Evolutionary conservation across 106 monocot genomes (phyloP).

Genomic region (Alisma plantagoaquatica): DNA sequence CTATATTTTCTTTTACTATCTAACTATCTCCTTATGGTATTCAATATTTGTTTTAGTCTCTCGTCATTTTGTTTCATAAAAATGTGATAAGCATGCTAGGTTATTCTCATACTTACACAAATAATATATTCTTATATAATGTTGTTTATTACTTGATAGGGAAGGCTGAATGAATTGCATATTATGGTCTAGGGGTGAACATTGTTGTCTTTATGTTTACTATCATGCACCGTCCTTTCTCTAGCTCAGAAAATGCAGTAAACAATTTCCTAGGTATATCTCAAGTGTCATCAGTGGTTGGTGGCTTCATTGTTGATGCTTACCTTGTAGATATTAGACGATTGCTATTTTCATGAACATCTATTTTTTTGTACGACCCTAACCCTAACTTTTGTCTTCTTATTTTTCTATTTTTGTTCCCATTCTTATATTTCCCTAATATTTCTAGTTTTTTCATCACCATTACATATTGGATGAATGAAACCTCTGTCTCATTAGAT

Average conservation of each 20-base stretch:
- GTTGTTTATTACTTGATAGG: too few species aligned
- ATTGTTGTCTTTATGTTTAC: slow-evolving; percentile 94
- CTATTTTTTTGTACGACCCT: slow-evolving; percentile 74
- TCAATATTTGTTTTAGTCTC: neutral
- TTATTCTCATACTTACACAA: too few species aligned
- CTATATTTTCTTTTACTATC: neutral
- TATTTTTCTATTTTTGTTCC: too few species aligned
- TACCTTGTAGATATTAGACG: slow-evolving; percentile 95
- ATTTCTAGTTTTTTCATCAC: too few species aligned
- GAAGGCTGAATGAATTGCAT: slow-evolving; percentile 96
- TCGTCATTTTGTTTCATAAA: neutral
- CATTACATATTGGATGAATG: too few species aligned
- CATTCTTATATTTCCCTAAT: too few species aligned
- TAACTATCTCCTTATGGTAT: neutral
- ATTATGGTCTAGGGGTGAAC: slow-evolving; percentile 86
- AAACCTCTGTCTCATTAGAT: too few species aligned
- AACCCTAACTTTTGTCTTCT: too few species aligned
- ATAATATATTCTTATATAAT: too few species aligned
- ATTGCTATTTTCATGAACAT: slow-evolving; percentile 84
- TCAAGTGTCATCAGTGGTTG: slow-evolving; percentile 80
- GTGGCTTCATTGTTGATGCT: slow-evolving; percentile 89
- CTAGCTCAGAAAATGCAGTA: slow-evolving; percentile 65
- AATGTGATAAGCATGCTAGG: neutral
- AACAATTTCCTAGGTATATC: slow-evolving; percentile 93
- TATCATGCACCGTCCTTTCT: slow-evolving; percentile 79